Evolutionary conservation across 2,329 filamentous ascomycete species (phyloP), one percentile per base, ranked within the genome.

Genomic region (Penicillium aurantiogriseum): DNA sequence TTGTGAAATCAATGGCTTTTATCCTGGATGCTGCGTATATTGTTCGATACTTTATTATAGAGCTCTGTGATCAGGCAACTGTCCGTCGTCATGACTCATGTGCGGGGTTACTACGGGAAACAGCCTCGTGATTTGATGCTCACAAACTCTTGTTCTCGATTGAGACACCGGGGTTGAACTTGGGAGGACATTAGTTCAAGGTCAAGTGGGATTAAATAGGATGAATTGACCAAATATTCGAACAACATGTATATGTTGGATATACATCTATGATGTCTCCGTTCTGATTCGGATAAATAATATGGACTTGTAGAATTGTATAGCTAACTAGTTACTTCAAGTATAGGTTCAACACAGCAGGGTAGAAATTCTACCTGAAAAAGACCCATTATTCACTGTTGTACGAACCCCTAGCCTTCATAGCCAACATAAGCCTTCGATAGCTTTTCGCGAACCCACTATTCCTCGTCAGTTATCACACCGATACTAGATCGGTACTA

Each of bases 391-490:
- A 13, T 31, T 17, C 7, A 31, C n/a, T 29, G n/a, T n/a, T n/a
- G n/a, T n/a, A 5, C 21, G n/a, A 45, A 19, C 3, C 33, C 4
- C 29, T 59, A 57, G 17, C 58, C 56, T 36, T 61, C 56, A 51
- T 56, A 62, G 5, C 56, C 59, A 25, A 63, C 43, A 10, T 63
- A 63, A 2, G 59, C 61, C 17, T 56, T 61, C 5, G 61, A 57
- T 31, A 63, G 29, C 23, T 63, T 61, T 31, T 63, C 54, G 23
- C 61, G 61, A 40, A 63, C 56, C 59, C 59, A 63, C 61, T 63
- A 45, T 17, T 39, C 7, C 17, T 33, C 1, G 38, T 58, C 21
- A 58, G 42, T 27, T 25, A 3, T 40, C 5, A 17, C 29, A n/a
- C 1, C 6, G 23, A 11, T 7, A 29, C 5, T 9, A 6, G 6